These are phyloP conservation scores for Rutidosis leptorrhynchoides DNA, from an alignment of 129 eudicot species.

Conservation along the genomic window DNA sequence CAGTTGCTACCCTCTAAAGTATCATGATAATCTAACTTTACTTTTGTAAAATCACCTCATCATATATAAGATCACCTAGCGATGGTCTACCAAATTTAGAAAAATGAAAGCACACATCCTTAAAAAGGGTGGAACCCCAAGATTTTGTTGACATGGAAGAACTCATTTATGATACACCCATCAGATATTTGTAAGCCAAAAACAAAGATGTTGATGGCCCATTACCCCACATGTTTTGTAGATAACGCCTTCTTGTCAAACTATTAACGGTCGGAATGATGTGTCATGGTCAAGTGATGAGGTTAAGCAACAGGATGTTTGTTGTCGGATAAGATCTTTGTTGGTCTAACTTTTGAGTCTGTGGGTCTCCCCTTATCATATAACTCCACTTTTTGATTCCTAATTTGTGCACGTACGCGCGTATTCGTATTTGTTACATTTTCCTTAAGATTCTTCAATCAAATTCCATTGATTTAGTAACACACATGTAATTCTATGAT, in stretches of 20 bases:
- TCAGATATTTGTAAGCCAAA: background rate
- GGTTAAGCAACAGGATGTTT: constrained; percentile 13
- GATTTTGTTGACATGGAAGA: constrained; percentile 5
- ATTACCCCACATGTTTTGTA: constrained; percentile 4
- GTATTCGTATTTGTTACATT: too few species aligned
- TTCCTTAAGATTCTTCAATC: too few species aligned
- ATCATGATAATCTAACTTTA: background rate
- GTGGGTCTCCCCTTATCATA: constrained; percentile 6
- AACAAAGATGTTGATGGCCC: background rate
- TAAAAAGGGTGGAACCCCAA: constrained; percentile 13
- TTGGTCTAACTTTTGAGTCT: constrained; percentile 6
- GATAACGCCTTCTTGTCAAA: constrained; percentile 13
- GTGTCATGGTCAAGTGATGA: constrained; percentile 9
- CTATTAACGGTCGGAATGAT: background rate
- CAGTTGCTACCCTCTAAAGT: background rate
- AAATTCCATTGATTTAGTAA: too few species aligned
- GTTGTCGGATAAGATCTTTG: constrained; percentile 15
- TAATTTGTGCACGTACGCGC: too few species aligned
- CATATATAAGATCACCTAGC: constrained; percentile 9
- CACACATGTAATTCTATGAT: background rate
- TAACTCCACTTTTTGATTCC: background rate
- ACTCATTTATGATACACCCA: background rate
- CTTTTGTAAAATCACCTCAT: background rate
- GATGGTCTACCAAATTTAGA: constrained; percentile 14
- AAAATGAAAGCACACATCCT: constrained; percentile 15